Evolutionary conservation across 306 rosid species (phyloP), one percentile per base, ranked within the genome.

Genomic region (Castanea sativa): DNA sequence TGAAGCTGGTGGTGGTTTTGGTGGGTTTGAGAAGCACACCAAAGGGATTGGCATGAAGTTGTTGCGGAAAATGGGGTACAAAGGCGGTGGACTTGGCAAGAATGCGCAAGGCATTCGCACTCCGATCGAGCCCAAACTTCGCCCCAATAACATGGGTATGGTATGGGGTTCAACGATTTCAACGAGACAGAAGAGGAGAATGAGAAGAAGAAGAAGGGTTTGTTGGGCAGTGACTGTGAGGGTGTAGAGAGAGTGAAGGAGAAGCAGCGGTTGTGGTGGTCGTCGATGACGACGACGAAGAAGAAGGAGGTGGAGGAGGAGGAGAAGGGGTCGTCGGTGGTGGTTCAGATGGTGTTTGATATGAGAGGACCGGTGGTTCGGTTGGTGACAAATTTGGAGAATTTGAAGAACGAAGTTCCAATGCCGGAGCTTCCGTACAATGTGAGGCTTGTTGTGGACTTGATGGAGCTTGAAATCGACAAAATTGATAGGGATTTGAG

Each of bases 31-130:
- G 93, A 87, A 87, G 78, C 89, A 94, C 77, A 92, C 97, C 0
- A 92, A 92, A 82, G 97, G 97, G 3, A 90, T 95, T 56, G 98
- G 98, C 29, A 52, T 89, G 92, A 91, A 87, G 89, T 78, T 95
- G 78, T 84, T 93, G 79, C 89, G 85, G 88, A 93, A 88, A 67
- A 95, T 95, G 99, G 99, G 99, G 12, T 95, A 95, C 82, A 89
- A 81, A 86, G 98, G 98, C 65, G 99, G 97, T 7, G 99, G 98
- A 43, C 98, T 95, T 74, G 99, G 99, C 33, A 91, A 83, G 88
- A 91, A 93, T 69, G 80, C 85, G 84, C 98, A 95, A 64, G 99
- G 99, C 55, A 95, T 95, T 80, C 61, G 90, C 32, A 81, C 90
- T 21, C 99, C 96, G 0, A 84, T 93, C 51, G 96, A 91, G 83